Conservation (phyloP, 495 filamentous ascomycete genomes). For the Talaromyces borbonicus region DNA sequence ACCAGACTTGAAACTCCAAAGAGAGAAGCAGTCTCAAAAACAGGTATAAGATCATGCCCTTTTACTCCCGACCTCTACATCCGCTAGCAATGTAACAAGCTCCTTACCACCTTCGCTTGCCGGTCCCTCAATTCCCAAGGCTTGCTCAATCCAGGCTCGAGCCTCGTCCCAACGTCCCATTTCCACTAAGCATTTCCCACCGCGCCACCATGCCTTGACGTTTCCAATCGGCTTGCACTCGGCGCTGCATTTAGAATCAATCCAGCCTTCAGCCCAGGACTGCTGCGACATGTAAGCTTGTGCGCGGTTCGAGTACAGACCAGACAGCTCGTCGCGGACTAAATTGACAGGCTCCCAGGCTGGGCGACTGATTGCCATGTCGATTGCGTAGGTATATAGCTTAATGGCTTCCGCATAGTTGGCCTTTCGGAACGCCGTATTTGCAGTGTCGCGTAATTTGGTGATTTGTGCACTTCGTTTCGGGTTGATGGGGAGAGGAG, state of each 20-base stretch:
- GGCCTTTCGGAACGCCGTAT: slow-evolving; percentile 68
- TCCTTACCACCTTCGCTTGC: slow-evolving; percentile 50
- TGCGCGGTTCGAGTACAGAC: slow-evolving; percentile 75
- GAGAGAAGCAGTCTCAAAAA: neutral
- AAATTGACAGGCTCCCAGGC: slow-evolving; percentile 77
- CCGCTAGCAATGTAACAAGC: slow-evolving; percentile 55
- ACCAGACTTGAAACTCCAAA: neutral
- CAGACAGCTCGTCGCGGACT: slow-evolving; percentile 71
- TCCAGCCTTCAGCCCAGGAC: slow-evolving; percentile 70
- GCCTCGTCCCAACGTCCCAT: slow-evolving; percentile 86
- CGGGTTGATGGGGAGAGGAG: slow-evolving; percentile 72
- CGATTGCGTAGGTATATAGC: slow-evolving; percentile 71
- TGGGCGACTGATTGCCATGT: slow-evolving; percentile 77
- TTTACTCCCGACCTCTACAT: slow-evolving; percentile 47
- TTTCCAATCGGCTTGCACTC: slow-evolving; percentile 81
- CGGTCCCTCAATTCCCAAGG: slow-evolving; percentile 74
- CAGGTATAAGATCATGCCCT: slow-evolving; percentile 7
- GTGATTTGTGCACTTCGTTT: slow-evolving; percentile 75
- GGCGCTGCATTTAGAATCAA: slow-evolving; percentile 82
- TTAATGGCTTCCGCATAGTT: slow-evolving; percentile 64
- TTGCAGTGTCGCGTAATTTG: slow-evolving; percentile 85
- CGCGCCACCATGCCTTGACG: slow-evolving; percentile 87
- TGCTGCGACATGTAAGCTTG: slow-evolving; percentile 76
- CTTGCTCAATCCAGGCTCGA: slow-evolving; percentile 57
- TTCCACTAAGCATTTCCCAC: slow-evolving; percentile 74